Evolutionary conservation across 1,284 basidiomycete species (phyloP).

Genomic region (Fomitopsis schrenkii): DNA sequence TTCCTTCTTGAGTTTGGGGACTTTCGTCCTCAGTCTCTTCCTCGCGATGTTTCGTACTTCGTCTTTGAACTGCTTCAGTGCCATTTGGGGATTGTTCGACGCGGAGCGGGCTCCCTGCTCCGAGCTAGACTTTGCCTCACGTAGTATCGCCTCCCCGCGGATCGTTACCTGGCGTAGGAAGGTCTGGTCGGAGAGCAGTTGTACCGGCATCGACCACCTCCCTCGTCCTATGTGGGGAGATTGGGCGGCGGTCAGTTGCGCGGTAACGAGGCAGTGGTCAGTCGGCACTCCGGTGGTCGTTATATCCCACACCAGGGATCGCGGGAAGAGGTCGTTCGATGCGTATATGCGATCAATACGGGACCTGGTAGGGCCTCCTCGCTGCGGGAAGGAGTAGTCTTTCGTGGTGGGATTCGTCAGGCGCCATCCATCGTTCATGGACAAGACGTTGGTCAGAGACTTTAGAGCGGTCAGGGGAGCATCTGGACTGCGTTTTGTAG

Average conservation of each 20-base stretch:
- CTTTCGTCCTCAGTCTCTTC: not conserved
- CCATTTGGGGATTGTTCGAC: not conserved
- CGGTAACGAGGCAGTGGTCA: not conserved
- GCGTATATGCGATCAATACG: not conserved
- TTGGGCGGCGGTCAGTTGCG: not conserved
- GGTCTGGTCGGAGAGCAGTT: not conserved
- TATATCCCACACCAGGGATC: not conserved
- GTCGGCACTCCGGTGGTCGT: not conserved
- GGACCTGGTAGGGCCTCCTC: not conserved
- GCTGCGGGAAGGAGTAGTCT: not conserved
- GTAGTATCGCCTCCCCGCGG: too few species aligned
- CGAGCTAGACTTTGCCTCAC: not conserved
- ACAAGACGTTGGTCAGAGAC: not conserved
- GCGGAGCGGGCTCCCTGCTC: not conserved
- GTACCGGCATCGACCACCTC: not conserved
- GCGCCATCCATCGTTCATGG: not conserved
- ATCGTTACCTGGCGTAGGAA: not conserved
- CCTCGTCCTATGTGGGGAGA: constrained; percentile 2
- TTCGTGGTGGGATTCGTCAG: not conserved
- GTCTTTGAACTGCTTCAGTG: not conserved
- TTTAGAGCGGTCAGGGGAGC: not conserved
- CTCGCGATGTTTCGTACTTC: not conserved
- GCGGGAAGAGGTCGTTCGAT: not conserved
- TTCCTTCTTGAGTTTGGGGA: not conserved
- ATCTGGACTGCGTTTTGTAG: not conserved